A percentile compares a stretch with the other conserved stretches of the same genome.
Evolutionary conservation across 768 basidiomycete species (phyloP).

Genomic region (Rhizopogon salebrosus): DNA sequence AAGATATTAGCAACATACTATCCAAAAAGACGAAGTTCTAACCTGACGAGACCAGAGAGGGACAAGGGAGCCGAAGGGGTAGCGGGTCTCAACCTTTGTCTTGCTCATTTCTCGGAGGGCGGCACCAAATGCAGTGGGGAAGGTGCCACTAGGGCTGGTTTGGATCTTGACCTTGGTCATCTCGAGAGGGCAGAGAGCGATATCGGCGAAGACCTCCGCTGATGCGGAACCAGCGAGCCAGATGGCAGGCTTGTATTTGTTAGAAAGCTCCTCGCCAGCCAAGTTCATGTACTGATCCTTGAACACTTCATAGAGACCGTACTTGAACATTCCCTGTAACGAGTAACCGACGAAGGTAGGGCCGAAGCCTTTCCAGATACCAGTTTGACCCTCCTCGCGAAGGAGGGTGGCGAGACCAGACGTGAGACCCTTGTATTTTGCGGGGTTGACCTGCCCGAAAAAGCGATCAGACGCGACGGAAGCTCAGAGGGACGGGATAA

Average conservation of each 20-base stretch:
- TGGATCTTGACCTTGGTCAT: slow-evolving; percentile 93
- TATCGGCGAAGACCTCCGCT: slow-evolving; percentile 93
- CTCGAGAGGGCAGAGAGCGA: slow-evolving; percentile 93
- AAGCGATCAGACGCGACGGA: neutral
- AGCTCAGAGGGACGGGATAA: neutral
- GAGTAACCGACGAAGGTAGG: slow-evolving; percentile 94
- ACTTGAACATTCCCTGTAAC: slow-evolving; percentile 97
- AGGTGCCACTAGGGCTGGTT: slow-evolving; percentile 68
- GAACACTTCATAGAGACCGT: slow-evolving; percentile 96
- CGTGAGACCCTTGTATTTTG: slow-evolving; percentile 66
- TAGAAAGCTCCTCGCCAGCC: slow-evolving; percentile 75
- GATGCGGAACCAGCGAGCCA: slow-evolving; percentile 94
- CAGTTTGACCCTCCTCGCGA: slow-evolving; percentile 76
- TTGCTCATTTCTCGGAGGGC: slow-evolving; percentile 68
- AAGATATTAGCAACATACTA: neutral
- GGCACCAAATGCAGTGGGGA: slow-evolving; percentile 71
- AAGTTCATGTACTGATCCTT: slow-evolving; percentile 90
- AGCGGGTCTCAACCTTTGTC: slow-evolving; percentile 68
- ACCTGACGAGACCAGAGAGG: slow-evolving; percentile 89
- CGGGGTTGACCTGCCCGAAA: slow-evolving; percentile 58
- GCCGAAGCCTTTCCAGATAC: slow-evolving; percentile 92
- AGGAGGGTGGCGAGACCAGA: slow-evolving; percentile 59
- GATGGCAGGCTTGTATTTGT: slow-evolving; percentile 83
- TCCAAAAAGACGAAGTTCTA: slow-evolving; percentile 10
- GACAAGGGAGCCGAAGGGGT: slow-evolving; percentile 79